Evolutionary conservation across 2,329 filamentous ascomycete species (phyloP).

Genomic region (Chaetoscypha palmicola): DNA sequence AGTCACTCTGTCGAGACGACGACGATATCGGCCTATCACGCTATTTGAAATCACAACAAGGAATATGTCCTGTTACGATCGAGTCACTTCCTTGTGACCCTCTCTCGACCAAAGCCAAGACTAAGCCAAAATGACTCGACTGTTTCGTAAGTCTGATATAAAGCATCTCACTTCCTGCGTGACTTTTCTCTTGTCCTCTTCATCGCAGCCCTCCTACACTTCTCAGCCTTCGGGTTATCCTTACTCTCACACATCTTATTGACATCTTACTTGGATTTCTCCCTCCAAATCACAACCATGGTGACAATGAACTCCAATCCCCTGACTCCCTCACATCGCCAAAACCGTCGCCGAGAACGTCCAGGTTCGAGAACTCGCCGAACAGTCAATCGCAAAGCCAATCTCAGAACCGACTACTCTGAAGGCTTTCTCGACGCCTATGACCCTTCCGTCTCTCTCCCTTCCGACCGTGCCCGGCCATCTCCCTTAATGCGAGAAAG

Average conservation of each 20-base stretch:
- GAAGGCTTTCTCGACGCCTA: constrained; percentile 25
- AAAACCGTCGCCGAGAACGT: constrained; percentile 28
- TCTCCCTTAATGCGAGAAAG: constrained; percentile 28
- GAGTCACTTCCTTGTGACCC: background rate
- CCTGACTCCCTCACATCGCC: constrained; percentile 23
- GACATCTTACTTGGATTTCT: background rate
- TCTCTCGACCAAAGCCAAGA: too few relatives aligned
- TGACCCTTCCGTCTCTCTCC: constrained; percentile 22
- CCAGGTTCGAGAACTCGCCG: constrained; percentile 28
- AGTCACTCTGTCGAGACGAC: constrained; percentile 1
- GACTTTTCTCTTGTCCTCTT: constrained; percentile 9
- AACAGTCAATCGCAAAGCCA: constrained; percentile 23
- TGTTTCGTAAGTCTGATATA: constrained; percentile 13
- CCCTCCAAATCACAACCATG: constrained; percentile 9
- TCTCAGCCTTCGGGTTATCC: constrained; percentile 9
- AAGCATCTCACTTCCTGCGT: constrained; percentile 10
- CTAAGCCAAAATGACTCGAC: background rate
- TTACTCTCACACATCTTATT: background rate
- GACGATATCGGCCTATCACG: constrained; percentile 6
- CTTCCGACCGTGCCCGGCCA: constrained; percentile 22
- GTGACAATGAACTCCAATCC: constrained; percentile 19
- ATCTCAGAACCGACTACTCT: constrained; percentile 18
- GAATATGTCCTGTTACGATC: background rate
- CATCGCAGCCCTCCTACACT: constrained; percentile 23
- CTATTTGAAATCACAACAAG: constrained; percentile 1